Evolutionary conservation across 148 eudicot species (phyloP).

Genomic region (Rheum nobile): DNA sequence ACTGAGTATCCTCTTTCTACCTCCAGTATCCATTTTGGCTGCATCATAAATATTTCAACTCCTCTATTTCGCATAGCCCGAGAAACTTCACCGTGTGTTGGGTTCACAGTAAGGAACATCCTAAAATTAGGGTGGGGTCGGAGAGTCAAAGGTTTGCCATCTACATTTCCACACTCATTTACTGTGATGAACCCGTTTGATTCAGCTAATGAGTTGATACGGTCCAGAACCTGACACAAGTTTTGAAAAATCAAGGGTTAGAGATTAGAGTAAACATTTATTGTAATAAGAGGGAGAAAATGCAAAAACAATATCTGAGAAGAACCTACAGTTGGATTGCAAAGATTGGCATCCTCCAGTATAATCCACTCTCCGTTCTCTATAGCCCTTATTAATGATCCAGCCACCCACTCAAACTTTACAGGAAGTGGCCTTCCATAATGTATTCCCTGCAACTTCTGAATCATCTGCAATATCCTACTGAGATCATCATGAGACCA

Average conservation of each 20-base stretch:
- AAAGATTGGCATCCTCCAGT: slow-evolving; percentile 88
- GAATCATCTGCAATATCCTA: slow-evolving; percentile 26
- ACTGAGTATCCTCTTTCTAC: slow-evolving; percentile 13
- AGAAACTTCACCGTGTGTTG: slow-evolving; percentile 78
- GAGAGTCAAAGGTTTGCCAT: slow-evolving; percentile 74
- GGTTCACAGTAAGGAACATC: slow-evolving; percentile 90
- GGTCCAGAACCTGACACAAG: slow-evolving; percentile 73
- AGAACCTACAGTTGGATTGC: slow-evolving; percentile 80
- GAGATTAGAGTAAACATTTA: not conserved
- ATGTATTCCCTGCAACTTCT: slow-evolving; percentile 43
- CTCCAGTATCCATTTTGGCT: slow-evolving; percentile 56
- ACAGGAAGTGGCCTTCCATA: slow-evolving; percentile 31
- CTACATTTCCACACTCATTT: slow-evolving; percentile 83
- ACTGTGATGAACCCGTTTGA: slow-evolving; percentile 81
- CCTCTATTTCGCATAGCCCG: slow-evolving; percentile 99
- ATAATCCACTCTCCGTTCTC: slow-evolving; percentile 98
- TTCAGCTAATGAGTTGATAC: slow-evolving; percentile 92
- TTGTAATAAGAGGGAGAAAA: not conserved
- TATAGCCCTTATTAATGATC: slow-evolving; percentile 67
- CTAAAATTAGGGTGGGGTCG: slow-evolving; percentile 79
- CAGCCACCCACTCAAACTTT: slow-evolving; percentile 94
- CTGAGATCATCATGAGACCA: slow-evolving; percentile 56
- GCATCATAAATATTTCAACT: slow-evolving; percentile 76
- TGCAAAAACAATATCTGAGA: not conserved
- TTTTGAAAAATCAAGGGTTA: not conserved